Conservation (phyloP, 768 basidiomycete species). For the Russula sp. region DNA sequence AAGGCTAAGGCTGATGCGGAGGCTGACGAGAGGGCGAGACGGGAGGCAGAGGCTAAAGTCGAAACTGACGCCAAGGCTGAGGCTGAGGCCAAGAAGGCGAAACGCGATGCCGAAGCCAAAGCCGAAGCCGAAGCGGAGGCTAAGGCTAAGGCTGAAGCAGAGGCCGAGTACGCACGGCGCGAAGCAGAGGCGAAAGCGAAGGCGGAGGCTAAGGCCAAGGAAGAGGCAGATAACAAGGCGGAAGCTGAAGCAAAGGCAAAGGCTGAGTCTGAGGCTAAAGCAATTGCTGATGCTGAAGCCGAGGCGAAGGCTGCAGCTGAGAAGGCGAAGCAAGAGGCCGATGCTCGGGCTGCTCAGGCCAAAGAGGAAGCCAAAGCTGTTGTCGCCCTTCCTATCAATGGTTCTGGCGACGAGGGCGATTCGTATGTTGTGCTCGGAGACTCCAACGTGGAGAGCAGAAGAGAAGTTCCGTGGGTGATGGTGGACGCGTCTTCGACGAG, state of each 20-base stretch:
- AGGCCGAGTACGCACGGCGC: not conserved
- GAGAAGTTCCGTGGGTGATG: conserved; percentile 5
- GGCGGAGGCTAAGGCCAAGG: not conserved
- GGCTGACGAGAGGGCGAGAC: too few relatives aligned
- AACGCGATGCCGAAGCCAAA: not conserved
- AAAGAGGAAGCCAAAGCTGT: not conserved
- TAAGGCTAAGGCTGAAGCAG: not conserved
- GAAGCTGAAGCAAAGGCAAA: not conserved
- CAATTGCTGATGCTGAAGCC: not conserved
- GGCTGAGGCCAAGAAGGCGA: not conserved
- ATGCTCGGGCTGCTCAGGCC: not conserved
- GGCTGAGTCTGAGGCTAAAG: not conserved
- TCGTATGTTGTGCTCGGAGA: conserved; percentile 3
- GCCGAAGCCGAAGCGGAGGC: not conserved
- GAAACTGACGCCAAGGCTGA: not conserved
- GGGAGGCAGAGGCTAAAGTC: too few relatives aligned
- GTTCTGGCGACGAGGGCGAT: not conserved
- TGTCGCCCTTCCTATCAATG: not conserved
- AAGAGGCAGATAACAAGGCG: too few relatives aligned
- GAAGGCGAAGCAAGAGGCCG: not conserved
- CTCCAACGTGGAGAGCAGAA: conserved; percentile 2
- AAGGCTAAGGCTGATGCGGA: too few relatives aligned
- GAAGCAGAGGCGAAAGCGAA: not conserved
- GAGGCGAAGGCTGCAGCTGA: not conserved
- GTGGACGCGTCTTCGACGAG: not conserved